Evolutionary conservation across 805 yeast species (phyloP), one percentile per base, ranked within the genome.

Genomic region (Candida lessepsii): DNA sequence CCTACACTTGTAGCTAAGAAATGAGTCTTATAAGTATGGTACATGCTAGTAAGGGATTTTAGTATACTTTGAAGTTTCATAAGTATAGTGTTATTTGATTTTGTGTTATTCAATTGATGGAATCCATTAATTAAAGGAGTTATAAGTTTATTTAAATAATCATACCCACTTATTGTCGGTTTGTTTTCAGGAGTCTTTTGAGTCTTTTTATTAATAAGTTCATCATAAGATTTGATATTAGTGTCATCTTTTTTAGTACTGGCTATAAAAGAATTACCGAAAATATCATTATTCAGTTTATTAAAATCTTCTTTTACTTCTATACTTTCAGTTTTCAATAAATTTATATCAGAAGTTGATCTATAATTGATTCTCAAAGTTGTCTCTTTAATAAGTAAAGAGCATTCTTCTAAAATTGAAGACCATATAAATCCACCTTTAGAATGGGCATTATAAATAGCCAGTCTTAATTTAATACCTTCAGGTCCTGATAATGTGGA

Each of bases 341-440:
- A 59, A 15, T 52, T 53, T 44, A 64, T 44, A 43, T 68, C 74
- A 2, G 60, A 37, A 2, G 50, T 40, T 5, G 59, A 43, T 42
- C 67, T 49, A 48, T 53, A 60, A 52, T 65, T 65, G 9, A 76
- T 61, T 25, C 70, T 58, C 6, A 67, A 59, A 27, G 76, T 71
- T 4, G 76, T 68, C 34, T 67, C 73, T 17, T 71, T 71, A 37
- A 84, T 73, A 5, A 79, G 73, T 37, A 68, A 58, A 7, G 80
- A 60, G 52, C 87, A 79, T 50, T 82, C 86, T 37, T 74, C 76
- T 32, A 83, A 59, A 3, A 84, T 70, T 4, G 75, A 65, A 0
- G 75, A 66, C 90, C 90, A 83, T 6, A 70, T 53, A 45, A 63
- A 68, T 2, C 71, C 67, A 39, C 67, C 63, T 45, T 65, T 73